Percentiles rank a stretch among this genome's conserved stretches.
Evolutionary conservation across 1,284 basidiomycete species (phyloP).

Genomic region (Entoloma clypeatum): DNA sequence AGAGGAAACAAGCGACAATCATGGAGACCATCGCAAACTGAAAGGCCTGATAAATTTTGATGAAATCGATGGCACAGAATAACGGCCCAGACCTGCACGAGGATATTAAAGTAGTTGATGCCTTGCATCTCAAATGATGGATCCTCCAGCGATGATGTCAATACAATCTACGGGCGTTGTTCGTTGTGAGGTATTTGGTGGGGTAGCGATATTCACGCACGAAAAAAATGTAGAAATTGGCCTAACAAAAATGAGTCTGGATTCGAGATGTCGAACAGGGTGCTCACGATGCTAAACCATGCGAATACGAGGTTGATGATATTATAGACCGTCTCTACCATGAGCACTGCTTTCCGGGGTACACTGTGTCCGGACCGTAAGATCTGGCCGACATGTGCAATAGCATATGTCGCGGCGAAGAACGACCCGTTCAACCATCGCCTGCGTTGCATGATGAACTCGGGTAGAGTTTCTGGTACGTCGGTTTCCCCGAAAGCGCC

Average conservation of each 20-base stretch:
- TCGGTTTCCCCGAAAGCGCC: conserved; percentile 96
- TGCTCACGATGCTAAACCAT: conserved; percentile 87
- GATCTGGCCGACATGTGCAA: conserved; percentile 83
- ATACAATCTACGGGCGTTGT: conserved; percentile 61
- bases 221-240: conserved; percentile 96
- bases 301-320: conserved; percentile 85
- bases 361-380: conserved; percentile 82
- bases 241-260: conserved; percentile 38
- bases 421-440: conserved; percentile 95
- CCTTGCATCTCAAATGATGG: conserved; percentile 63
- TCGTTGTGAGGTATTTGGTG: too few relatives aligned
- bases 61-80: conserved; percentile 6
- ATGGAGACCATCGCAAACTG: conserved; percentile 86
- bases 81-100: conserved; percentile 56
- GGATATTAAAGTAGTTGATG: conserved; percentile 76
- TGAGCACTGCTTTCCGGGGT: conserved; percentile 69
- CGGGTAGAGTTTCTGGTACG: conserved; percentile 89
- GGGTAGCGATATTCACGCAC: conserved; percentile 48
- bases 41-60: conserved; percentile 8
- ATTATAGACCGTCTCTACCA: conserved; percentile 85
- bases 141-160: conserved; percentile 86
- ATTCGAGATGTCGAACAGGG: neutral
- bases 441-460: conserved; percentile 92
- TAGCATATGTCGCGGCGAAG: conserved; percentile 87
- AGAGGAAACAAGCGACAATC: conserved; percentile 86